Evolutionary conservation across 1,284 basidiomycete species (phyloP).

Genomic region (Filobasidium uniguttulatum): DNA sequence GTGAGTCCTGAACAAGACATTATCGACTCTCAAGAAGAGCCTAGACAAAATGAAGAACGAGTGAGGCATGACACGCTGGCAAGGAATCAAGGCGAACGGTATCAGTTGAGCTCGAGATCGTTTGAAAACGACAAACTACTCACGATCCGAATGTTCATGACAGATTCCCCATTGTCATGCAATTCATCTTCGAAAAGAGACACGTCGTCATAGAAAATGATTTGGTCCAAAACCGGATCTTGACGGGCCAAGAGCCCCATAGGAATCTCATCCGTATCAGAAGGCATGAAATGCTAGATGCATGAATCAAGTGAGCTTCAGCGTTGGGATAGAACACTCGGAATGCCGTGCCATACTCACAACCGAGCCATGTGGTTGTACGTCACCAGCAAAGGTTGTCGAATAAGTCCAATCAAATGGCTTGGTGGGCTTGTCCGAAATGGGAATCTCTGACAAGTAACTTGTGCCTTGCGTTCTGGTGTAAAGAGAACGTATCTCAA

Average conservation of each 20-base stretch:
- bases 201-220: constrained; percentile 85
- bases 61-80: constrained; percentile 91
- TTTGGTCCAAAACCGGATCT: constrained; percentile 52
- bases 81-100: not conserved
- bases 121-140: constrained; percentile 30
- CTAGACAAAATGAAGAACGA: constrained; percentile 82
- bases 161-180: constrained; percentile 82
- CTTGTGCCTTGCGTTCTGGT: not conserved
- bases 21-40: constrained; percentile 88
- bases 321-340: not conserved
- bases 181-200: constrained; percentile 86
- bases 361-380: constrained; percentile 6
- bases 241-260: constrained; percentile 68
- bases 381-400: constrained; percentile 64
- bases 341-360: constrained; percentile 6
- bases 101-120: not conserved
- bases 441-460: constrained; percentile 43
- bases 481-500: not conserved
- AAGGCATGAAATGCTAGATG: constrained; percentile 44
- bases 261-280: constrained; percentile 53
- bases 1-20: constrained; percentile 79
- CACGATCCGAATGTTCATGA: constrained; percentile 69
- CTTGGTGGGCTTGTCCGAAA: constrained; percentile 65
- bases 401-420: constrained; percentile 99
- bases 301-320: constrained; percentile 26